A percentile compares a stretch with the other conserved stretches of the same genome.
These are phyloP conservation scores for Polymyxa betae DNA, from an alignment of 208 protist genomes.

Conservation along the genomic window DNA sequence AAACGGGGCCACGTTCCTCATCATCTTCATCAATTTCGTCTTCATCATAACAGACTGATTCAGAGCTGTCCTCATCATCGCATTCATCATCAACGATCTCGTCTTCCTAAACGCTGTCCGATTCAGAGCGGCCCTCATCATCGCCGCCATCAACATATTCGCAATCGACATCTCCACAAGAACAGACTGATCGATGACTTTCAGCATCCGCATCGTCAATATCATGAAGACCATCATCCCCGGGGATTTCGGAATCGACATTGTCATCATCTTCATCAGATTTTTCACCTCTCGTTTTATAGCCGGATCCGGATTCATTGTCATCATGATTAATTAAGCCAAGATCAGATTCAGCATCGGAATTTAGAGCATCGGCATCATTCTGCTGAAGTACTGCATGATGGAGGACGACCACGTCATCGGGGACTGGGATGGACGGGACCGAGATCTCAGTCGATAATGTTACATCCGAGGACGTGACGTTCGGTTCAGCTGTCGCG, in stretches of 20 bases:
- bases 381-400: no score
- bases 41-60: neutral
- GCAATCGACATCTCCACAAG: constrained; percentile 50
- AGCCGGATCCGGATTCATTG: no score
- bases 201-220: constrained; percentile 47
- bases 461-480: no score
- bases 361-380: no score
- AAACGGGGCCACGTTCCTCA: neutral
- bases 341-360: no score
- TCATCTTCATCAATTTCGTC: constrained; percentile 10
- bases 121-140: constrained; percentile 25
- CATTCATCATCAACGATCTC: constrained; percentile 50
- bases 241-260: neutral
- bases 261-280: constrained; percentile 31
- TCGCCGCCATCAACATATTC: constrained; percentile 52
- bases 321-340: no score
- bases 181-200: neutral
- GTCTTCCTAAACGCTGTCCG: constrained; percentile 35
- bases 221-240: constrained; percentile 46
- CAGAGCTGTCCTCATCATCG: constrained; percentile 41
- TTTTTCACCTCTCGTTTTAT: no score
- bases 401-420: no score
- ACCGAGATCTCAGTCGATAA: no score
- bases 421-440: no score
- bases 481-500: no score